These are phyloP conservation scores for Tilletia walkeri DNA, from an alignment of 1,284 basidiomycete species.

Conservation along the genomic window DNA sequence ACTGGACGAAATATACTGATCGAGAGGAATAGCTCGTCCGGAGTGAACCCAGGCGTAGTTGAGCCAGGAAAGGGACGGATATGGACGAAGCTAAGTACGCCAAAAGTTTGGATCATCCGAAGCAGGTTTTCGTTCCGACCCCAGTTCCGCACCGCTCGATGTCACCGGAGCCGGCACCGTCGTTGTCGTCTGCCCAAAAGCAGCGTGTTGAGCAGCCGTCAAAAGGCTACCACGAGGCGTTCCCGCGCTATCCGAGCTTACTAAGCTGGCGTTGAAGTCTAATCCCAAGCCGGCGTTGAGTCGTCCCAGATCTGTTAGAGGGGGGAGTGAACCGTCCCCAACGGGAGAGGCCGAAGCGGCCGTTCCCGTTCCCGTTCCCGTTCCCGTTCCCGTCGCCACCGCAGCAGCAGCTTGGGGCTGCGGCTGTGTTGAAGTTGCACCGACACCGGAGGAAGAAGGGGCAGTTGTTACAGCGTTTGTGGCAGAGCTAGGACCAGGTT, in stretches of 20 bases:
- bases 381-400: neutral
- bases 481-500: neutral
- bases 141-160: too few species aligned
- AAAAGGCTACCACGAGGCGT: neutral
- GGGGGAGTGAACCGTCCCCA: constrained; percentile 6
- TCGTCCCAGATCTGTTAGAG: constrained; percentile 2
- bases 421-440: neutral
- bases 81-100: neutral
- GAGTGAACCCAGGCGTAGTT: too few species aligned
- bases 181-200: neutral
- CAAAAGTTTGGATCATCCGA: neutral
- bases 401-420: neutral
- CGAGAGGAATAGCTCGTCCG: too few species aligned
- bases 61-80: too few species aligned
- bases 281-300: constrained; percentile 11
- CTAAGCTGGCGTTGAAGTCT: neutral
- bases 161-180: neutral
- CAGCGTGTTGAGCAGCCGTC: neutral
- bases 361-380: neutral
- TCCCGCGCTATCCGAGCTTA: neutral
- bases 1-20: too few species aligned
- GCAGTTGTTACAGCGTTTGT: neutral
- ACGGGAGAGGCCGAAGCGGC: neutral
- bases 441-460: neutral
- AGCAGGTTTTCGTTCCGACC: neutral